phyloP scores from a whole-genome alignment of 2,329 filamentous ascomycete species.

The Sclerotinia minor region DNA sequence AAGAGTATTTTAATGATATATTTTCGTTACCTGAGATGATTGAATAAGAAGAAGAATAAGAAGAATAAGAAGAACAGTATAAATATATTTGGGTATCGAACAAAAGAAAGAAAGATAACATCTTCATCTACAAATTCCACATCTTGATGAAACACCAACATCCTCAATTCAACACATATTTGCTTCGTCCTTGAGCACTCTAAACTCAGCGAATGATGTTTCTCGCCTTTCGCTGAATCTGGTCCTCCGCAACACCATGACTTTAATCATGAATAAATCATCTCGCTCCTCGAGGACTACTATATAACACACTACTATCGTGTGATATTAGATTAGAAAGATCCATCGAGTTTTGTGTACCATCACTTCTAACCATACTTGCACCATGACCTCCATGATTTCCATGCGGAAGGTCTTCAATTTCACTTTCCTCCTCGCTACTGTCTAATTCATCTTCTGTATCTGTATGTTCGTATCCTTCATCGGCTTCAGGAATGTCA shows the following conservation, averaged over 20 bases:
- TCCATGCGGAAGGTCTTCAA: constrained; percentile 41
- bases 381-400: constrained; percentile 26
- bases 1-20: no score
- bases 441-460: constrained; percentile 64
- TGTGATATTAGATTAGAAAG: constrained; percentile 36
- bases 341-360: constrained; percentile 42
- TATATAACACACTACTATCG: constrained; percentile 37
- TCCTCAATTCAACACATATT: constrained; percentile 71
- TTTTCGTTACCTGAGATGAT: no score
- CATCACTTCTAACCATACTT: constrained; percentile 42
- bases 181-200: constrained; percentile 86
- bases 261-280: neutral
- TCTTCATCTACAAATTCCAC: no score
- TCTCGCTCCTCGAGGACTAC: constrained; percentile 34
- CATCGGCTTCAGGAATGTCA: constrained; percentile 61
- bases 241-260: neutral
- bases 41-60: neutral
- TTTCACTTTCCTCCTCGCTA: constrained; percentile 45
- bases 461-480: constrained; percentile 75
- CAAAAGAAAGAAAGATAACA: neutral
- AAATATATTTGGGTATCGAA: neutral
- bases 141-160: constrained; percentile 36
- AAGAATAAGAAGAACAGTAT: no score
- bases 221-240: constrained; percentile 46
- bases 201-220: constrained; percentile 91